phyloP scores from a whole-genome alignment of 2,329 filamentous ascomycete species.

The Phialophora chinensis region DNA sequence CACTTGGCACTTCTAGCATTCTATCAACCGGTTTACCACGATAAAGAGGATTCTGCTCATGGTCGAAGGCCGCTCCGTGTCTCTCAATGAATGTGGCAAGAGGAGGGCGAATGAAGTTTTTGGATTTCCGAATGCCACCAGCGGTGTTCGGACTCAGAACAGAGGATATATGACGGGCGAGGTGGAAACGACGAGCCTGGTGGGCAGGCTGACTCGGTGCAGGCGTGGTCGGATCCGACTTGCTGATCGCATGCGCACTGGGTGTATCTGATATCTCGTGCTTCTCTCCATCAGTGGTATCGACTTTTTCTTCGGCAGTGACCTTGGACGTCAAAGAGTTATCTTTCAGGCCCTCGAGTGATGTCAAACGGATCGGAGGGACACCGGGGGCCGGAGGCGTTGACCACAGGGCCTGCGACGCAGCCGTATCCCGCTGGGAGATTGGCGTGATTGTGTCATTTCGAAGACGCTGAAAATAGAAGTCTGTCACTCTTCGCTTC shows the following conservation, averaged over 20 bases:
- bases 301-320: conserved; percentile 9
- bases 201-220: conserved; percentile 7
- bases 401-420: conserved; percentile 35
- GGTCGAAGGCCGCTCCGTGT: conserved; percentile 18
- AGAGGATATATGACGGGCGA: conserved; percentile 35
- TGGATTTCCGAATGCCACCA: conserved; percentile 32
- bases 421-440: conserved; percentile 21
- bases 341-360: conserved; percentile 50
- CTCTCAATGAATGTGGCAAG: conserved; percentile 39
- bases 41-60: conserved; percentile 25
- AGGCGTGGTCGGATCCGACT: conserved; percentile 21
- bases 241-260: conserved; percentile 7
- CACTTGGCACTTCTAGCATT: conserved; percentile 18
- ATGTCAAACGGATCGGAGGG: conserved; percentile 51
- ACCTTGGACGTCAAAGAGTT: conserved; percentile 38
- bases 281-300: conserved; percentile 11
- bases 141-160: conserved; percentile 23
- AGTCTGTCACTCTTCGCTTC: conserved; percentile 57
- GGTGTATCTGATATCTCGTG: not conserved
- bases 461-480: conserved; percentile 53
- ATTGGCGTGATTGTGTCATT: conserved; percentile 31
- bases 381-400: conserved; percentile 39
- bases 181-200: conserved; percentile 35
- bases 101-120: conserved; percentile 33
- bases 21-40: conserved; percentile 28